Conservation (phyloP, 2,329 filamentous ascomycete genomes). For the Apiospora koreana region DNA sequence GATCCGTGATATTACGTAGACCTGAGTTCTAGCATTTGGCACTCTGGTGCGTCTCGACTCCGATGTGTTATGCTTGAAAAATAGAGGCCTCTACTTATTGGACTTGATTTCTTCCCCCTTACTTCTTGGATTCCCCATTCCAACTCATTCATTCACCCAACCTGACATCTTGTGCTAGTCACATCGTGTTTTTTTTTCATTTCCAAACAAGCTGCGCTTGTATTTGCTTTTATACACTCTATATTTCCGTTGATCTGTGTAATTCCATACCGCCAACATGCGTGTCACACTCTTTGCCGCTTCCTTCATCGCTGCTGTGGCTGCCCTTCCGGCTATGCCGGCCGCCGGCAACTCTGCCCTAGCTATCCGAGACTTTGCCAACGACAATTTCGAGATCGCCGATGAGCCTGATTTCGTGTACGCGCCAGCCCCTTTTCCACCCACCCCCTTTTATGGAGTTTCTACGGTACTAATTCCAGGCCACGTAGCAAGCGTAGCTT, state of each 20-base stretch:
- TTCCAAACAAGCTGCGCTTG: slow-evolving; percentile 2
- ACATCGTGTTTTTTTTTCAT: not conserved
- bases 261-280: not conserved
- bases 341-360: not conserved
- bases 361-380: not conserved
- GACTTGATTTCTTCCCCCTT: not conserved
- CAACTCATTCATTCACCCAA: not conserved
- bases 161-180: not conserved
- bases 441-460: not conserved
- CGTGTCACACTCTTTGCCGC: slow-evolving; percentile 3
- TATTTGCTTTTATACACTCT: not conserved
- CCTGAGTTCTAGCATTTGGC: no score
- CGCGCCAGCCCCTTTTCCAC: not conserved
- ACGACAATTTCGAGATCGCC: slow-evolving; percentile 3
- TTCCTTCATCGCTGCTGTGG: slow-evolving; percentile 6
- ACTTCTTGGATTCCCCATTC: not conserved
- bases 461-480: not conserved
- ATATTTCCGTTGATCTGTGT: not conserved
- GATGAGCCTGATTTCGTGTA: slow-evolving; percentile 5
- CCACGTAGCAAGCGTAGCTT: not conserved
- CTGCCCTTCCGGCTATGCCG: not conserved
- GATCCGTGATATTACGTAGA: not conserved
- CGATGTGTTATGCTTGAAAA: not conserved
- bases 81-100: not conserved
- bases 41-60: not conserved